These are phyloP conservation scores for Chrysosporium queenslandicum DNA, from an alignment of 2,329 filamentous ascomycete genomes.

Conservation along the genomic window DNA sequence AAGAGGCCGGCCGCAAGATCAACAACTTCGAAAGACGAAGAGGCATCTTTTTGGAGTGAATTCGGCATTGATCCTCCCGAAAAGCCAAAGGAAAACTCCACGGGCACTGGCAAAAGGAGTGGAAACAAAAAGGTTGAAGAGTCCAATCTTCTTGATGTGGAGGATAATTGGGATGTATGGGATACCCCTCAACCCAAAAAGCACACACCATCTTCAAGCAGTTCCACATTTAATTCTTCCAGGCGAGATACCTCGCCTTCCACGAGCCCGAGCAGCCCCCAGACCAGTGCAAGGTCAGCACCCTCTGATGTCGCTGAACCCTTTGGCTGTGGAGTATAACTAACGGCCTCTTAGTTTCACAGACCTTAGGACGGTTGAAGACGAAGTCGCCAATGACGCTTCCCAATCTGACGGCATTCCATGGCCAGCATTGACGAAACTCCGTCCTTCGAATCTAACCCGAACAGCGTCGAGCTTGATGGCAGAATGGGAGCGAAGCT, in stretches of 20 bases:
- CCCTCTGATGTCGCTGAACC: slow-evolving; percentile 17
- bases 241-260: slow-evolving; percentile 38
- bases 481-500: slow-evolving; percentile 79
- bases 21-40: slow-evolving; percentile 35
- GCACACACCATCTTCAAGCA: slow-evolving; percentile 38
- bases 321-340: slow-evolving; percentile 18
- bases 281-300: slow-evolving; percentile 46
- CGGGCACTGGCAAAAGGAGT: slow-evolving; percentile 18
- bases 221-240: slow-evolving; percentile 44
- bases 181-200: slow-evolving; percentile 40
- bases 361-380: slow-evolving; percentile 27
- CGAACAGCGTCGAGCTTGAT: slow-evolving; percentile 75
- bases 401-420: slow-evolving; percentile 39
- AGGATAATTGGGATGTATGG: slow-evolving; percentile 48
- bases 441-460: slow-evolving; percentile 67
- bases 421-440: slow-evolving; percentile 61
- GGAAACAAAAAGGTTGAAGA: slow-evolving; percentile 30
- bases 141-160: slow-evolving; percentile 36
- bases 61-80: slow-evolving; percentile 42
- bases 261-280: slow-evolving; percentile 41
- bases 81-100: slow-evolving; percentile 24
- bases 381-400: slow-evolving; percentile 23
- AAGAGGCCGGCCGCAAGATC: slow-evolving; percentile 17
- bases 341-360: slow-evolving; percentile 28
- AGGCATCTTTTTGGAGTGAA: slow-evolving; percentile 42